Evolutionary conservation across 495 filamentous ascomycete genomes (phyloP).

Genomic region (Penicillium salamii): DNA sequence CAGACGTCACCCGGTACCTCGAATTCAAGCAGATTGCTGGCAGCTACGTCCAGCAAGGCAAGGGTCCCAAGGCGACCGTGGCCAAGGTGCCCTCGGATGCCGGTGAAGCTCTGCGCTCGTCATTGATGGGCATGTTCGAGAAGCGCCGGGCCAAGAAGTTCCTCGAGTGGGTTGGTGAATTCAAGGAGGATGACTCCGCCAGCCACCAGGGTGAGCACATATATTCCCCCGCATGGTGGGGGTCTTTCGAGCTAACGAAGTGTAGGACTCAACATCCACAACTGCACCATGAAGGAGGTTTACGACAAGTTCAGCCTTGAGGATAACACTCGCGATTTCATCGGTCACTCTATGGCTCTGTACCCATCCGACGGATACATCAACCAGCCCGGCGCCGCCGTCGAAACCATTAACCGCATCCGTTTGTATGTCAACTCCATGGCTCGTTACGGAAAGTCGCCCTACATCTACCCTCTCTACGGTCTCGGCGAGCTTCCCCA

Average conservation of each 20-base stretch:
- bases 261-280: slow-evolving; percentile 73
- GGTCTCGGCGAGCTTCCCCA: slow-evolving; percentile 96
- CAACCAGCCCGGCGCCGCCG: slow-evolving; percentile 64
- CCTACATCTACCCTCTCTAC: slow-evolving; percentile 99
- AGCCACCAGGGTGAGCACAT: slow-evolving; percentile 75
- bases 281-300: slow-evolving; percentile 90
- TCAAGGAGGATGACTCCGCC: slow-evolving; percentile 76
- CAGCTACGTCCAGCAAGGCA: slow-evolving; percentile 91
- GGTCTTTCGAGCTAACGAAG: slow-evolving; percentile 15
- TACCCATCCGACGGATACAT: slow-evolving; percentile 89
- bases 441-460: slow-evolving; percentile 96
- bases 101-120: slow-evolving; percentile 83
- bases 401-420: slow-evolving; percentile 88
- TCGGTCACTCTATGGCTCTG: slow-evolving; percentile 97
- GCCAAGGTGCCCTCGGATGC: slow-evolving; percentile 97
- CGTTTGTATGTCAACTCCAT: slow-evolving; percentile 97
- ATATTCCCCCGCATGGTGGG: neutral
- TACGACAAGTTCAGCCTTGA: slow-evolving; percentile 98
- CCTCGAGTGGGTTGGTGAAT: slow-evolving; percentile 93
- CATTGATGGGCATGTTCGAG: slow-evolving; percentile 95
- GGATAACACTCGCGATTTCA: slow-evolving; percentile 87
- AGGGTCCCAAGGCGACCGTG: slow-evolving; percentile 76
- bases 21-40: slow-evolving; percentile 99
- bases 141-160: slow-evolving; percentile 96
- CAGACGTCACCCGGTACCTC: slow-evolving; percentile 94